phyloP scores from a whole-genome alignment of 805 yeast genomes.

The Grigorovia transvaalensis region DNA sequence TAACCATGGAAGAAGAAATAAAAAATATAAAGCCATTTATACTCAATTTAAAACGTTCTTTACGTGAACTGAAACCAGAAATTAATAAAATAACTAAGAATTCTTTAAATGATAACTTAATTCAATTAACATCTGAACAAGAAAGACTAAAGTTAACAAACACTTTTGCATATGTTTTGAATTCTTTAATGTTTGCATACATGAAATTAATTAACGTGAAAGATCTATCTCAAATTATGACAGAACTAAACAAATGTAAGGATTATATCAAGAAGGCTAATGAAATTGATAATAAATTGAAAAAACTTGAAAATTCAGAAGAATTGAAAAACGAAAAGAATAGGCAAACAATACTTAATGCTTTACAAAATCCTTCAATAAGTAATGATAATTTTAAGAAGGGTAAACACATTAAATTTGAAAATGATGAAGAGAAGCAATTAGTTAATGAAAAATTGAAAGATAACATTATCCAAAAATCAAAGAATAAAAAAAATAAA shows the following conservation, averaged over 20 bases:
- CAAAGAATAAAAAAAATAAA: not conserved
- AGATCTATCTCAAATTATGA: constrained; percentile 41
- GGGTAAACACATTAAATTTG: constrained; percentile 45
- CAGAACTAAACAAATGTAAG: constrained; percentile 56
- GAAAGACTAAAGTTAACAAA: constrained; percentile 19
- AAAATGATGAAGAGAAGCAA: constrained; percentile 11
- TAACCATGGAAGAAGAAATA: constrained; percentile 14
- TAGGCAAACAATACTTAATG: constrained; percentile 36
- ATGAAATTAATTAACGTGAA: constrained; percentile 20
- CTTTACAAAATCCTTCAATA: constrained; percentile 42
- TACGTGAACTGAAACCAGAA: constrained; percentile 12
- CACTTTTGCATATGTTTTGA: constrained; percentile 20
- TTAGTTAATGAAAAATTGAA: not conserved
- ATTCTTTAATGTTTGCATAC: constrained; percentile 23
- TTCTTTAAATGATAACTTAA: constrained; percentile 22
- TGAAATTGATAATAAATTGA: constrained; percentile 6
- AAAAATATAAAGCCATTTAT: constrained; percentile 22
- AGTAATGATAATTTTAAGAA: constrained; percentile 38
- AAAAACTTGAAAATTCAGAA: constrained; percentile 10
- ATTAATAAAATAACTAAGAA: constrained; percentile 14
- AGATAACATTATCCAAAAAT: not conserved
- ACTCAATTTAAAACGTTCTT: constrained; percentile 15
- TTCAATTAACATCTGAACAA: constrained; percentile 13
- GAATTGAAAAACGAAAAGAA: constrained; percentile 30
- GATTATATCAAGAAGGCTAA: constrained; percentile 51